Evolutionary conservation across 345 rosid species (phyloP).

Genomic region (Bruguiera gymnorhiza): DNA sequence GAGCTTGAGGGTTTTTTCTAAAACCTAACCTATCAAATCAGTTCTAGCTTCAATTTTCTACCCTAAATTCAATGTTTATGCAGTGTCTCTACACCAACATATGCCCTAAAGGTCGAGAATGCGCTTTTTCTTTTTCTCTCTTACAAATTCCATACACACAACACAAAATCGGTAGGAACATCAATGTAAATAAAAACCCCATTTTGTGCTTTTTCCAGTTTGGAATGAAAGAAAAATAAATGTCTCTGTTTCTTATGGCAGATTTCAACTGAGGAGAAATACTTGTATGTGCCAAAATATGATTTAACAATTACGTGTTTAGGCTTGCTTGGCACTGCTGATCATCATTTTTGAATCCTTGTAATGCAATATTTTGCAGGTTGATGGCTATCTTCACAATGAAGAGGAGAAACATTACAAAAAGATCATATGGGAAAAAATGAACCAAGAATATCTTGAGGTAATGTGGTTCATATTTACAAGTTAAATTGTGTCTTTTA

Average conservation of each 20-base stretch:
- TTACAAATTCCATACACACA: too few relatives aligned
- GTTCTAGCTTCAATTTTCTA: too few relatives aligned
- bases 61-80: too few relatives aligned
- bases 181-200: neutral
- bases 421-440: constrained; percentile 74
- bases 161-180: too few relatives aligned
- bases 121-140: too few relatives aligned
- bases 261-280: too few relatives aligned
- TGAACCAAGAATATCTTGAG: constrained; percentile 84
- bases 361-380: constrained; percentile 35
- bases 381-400: constrained; percentile 70
- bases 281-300: neutral
- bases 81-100: too few relatives aligned
- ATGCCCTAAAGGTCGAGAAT: too few relatives aligned
- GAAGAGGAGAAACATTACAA: constrained; percentile 65
- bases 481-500: neutral
- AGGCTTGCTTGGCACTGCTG: neutral
- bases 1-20: too few relatives aligned
- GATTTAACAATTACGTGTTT: neutral
- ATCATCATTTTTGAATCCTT: neutral
- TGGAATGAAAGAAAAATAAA: too few relatives aligned
- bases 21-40: too few relatives aligned
- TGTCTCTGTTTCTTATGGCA: neutral
- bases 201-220: neutral
- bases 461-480: constrained; percentile 32